Percentiles rank a stretch among this genome's conserved stretches.
phyloP scores from a whole-genome alignment of 306 rosid genomes.

The Vigna radiata region DNA sequence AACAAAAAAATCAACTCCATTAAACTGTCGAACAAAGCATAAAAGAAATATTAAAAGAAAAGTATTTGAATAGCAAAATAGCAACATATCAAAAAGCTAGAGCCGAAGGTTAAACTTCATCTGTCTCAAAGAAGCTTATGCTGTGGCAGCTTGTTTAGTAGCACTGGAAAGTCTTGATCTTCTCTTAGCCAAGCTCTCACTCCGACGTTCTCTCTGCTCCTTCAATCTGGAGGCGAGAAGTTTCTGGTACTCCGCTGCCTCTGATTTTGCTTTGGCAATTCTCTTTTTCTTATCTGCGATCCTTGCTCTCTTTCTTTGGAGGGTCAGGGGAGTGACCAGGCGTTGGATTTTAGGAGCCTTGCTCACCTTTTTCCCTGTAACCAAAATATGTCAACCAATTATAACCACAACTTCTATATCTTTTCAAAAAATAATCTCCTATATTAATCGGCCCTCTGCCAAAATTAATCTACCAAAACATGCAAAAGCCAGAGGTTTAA shows the following conservation, averaged over 20 bases:
- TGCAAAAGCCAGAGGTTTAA: not conserved
- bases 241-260: conserved; percentile 54
- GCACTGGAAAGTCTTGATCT: conserved; percentile 49
- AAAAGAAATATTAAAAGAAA: not conserved
- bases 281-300: conserved; percentile 53
- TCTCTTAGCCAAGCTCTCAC: conserved; percentile 54
- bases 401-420: not conserved
- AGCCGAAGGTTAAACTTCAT: conserved; percentile 38
- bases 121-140: conserved; percentile 27
- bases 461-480: not conserved
- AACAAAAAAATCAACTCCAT: conserved; percentile 20
- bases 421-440: not conserved
- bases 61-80: conserved; percentile 31
- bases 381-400: not conserved
- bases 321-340: conserved; percentile 49
- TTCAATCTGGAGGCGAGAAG: conserved; percentile 54
- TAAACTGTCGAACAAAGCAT: conserved; percentile 11
- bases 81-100: conserved; percentile 42
- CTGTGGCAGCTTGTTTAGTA: conserved; percentile 33
- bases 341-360: conserved; percentile 54
- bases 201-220: conserved; percentile 52
- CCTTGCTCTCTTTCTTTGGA: conserved; percentile 53
- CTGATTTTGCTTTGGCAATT: conserved; percentile 53
- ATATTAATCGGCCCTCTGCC: not conserved
- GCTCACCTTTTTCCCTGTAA: conserved; percentile 52